These are phyloP conservation scores for Fusarium sp. DNA, from an alignment of 2,329 filamentous ascomycete species.

Conservation along the genomic window DNA sequence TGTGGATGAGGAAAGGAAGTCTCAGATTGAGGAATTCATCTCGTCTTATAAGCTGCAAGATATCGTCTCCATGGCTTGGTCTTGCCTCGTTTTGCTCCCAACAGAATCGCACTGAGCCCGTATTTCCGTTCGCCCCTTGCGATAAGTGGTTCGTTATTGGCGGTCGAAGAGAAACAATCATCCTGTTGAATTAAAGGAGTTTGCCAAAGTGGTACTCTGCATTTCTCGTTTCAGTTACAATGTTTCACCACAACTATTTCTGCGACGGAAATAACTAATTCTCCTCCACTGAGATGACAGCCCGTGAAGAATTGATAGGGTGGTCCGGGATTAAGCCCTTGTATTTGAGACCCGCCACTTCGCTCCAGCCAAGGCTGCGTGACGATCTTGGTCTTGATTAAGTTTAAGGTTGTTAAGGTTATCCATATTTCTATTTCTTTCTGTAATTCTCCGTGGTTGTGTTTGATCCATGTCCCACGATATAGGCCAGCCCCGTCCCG, in stretches of 20 bases:
- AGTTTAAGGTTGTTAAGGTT: constrained; percentile 9
- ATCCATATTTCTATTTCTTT: background rate
- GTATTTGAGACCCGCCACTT: background rate
- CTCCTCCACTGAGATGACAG: constrained; percentile 10
- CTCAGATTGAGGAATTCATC: background rate
- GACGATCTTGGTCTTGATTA: background rate
- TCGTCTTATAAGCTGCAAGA: background rate
- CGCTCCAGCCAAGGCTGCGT: background rate
- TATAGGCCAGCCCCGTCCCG: no score
- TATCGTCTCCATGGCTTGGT: background rate
- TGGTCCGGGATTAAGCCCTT: background rate
- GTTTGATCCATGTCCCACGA: background rate
- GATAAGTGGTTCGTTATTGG: background rate
- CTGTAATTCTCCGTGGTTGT: background rate
- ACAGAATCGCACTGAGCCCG: background rate
- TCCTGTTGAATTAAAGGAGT: constrained; percentile 1
- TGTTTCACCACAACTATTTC: constrained; percentile 4
- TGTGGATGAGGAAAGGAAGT: background rate
- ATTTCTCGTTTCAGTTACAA: constrained; percentile 2
- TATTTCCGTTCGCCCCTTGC: background rate
- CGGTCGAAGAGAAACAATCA: background rate
- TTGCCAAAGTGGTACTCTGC: background rate
- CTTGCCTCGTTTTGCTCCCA: background rate
- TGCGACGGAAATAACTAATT: background rate
- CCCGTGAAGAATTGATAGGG: background rate